Base-by-base conservation (phyloP, 768 basidiomycete genomes). In the Hypholoma fasciculare region DNA sequence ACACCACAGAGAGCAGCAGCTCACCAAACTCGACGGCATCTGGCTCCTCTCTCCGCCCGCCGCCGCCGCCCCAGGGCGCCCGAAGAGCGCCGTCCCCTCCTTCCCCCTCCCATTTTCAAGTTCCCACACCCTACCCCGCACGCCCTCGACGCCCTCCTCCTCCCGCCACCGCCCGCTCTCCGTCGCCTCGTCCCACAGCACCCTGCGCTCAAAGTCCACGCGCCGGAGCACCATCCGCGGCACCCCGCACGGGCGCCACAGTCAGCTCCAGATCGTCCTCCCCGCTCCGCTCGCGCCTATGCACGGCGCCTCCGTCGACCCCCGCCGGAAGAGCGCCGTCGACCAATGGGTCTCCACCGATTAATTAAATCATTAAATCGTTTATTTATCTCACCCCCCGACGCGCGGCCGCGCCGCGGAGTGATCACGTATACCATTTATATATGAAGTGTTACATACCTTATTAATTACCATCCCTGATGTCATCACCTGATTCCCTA, bases 221-320 rank as follows among this genome's bases (percentile, higher is more conserved):
- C 73, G 72, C 54, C 73, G 73, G 38, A 72, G 72, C 58, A 76
- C 74, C 23, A 65, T 85, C 23, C 78, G 82, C 16, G 87, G 87
- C 36, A 70, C 79, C 1, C 88, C 89, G 19, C 89, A 92, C 66
- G 76, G 77, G 5, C 82, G 80, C 0, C 79, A 82, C 57, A 87
- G 78, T 66, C 79, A 79, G 54, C 72, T 91, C 53, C 83, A 90
- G 63, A 85, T 92, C 52, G 72, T 92, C 14, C 74, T 90, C 3
- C 90, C 90, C 0, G 70, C 82, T 1, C 90, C 89, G 1, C 78
- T 92, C 16, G 82, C 81, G 1, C 75, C 51, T 7, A 51, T 44
- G 52, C 53, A 11, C 53, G 53, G 7, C 13, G 7, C 43, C 56
- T 50, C 56, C 38, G 23, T 26, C 23, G 4, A 23, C 23, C 23